Percentiles rank a stretch among this genome's conserved stretches.
Conservation (phyloP, 2,329 filamentous ascomycete species). For the Grosmannia clavigera region DNA sequence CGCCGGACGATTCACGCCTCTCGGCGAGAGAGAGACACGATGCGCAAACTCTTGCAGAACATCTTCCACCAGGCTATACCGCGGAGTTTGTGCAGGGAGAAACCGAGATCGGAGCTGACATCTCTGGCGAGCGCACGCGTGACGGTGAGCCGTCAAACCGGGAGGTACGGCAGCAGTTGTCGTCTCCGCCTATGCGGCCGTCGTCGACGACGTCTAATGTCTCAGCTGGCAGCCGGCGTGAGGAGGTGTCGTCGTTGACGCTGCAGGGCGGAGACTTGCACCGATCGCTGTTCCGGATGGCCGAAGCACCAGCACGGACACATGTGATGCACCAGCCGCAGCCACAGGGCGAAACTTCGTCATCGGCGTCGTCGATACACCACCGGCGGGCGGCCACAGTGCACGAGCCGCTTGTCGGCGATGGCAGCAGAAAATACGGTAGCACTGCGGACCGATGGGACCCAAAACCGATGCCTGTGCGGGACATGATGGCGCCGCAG, state of each 20-base stretch:
- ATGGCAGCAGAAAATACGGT: slow-evolving; percentile 5
- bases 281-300: slow-evolving; percentile 62
- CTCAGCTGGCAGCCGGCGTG: slow-evolving; percentile 1
- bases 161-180: not conserved
- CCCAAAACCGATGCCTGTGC: slow-evolving; percentile 7
- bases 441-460: slow-evolving; percentile 14
- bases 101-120: not conserved
- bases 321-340: too few species aligned
- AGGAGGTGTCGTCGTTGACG: slow-evolving; percentile 50
- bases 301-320: slow-evolving; percentile 38
- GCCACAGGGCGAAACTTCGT: not conserved
- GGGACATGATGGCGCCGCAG: slow-evolving; percentile 27
- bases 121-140: not conserved
- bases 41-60: slow-evolving; percentile 18
- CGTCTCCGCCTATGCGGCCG: not conserved
- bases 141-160: not conserved
- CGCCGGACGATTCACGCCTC: slow-evolving; percentile 1
- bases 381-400: slow-evolving; percentile 52
- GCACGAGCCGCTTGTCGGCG: slow-evolving; percentile 30
- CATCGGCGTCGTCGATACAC: not conserved
- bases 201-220: not conserved
- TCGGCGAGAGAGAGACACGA: slow-evolving; percentile 5
- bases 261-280: slow-evolving; percentile 70
- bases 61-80: slow-evolving; percentile 22
- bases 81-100: slow-evolving; percentile 16